Base-by-base conservation (phyloP, 2,329 filamentous ascomycete genomes). In the Stenocarpella maydis region DNA sequence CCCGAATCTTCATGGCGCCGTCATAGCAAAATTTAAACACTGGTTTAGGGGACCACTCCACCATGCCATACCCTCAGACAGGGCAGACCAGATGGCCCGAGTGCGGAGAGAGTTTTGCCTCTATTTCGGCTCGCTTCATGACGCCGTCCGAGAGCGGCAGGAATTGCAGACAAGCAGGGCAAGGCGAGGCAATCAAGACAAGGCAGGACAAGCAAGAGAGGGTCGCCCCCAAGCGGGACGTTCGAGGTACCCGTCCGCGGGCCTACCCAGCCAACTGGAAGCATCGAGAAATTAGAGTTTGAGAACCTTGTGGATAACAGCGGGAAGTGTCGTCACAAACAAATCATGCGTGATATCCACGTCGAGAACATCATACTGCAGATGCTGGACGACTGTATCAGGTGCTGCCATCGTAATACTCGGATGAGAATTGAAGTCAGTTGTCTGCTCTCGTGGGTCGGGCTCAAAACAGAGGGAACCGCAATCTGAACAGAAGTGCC, bases 21-120 rank as follows among this genome's bases (percentile, higher is more conserved):
- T 63, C 58, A 63, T 63, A 63, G 28, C 58, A 63, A 63, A 63
- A 28, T 63, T 63, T 63, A 63, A 63, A 63, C 58, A 63, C 49
- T 63, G 58, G 58, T 15, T 43, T 43, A 47, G n/a, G 28, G 43
- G 26, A 34, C 58, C 26, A 34, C 58, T 49, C 41, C 43, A 63
- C 58, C 58, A 49, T 43, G 34, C 41, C 58, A 63, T 47, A 63
- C 43, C 58, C 58, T 28, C 58, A 49, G 28, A 58, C 28, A 28
- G 39, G 65, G 41, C 41, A 49, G 52, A 19, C 45, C 41, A 21
- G n/a, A 6, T 17, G 54, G 28, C 41, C 24, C 39, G 34, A n/a
- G 15, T 14, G 8, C 43, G 47, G 21, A 39, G 34, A 67, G 24
- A 58, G 65, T 67, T 55, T 58, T 67, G 52, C 45, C 50, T 58